Conservation (phyloP, 2,329 filamentous ascomycete species). For the Colletotrichum sp. region DNA sequence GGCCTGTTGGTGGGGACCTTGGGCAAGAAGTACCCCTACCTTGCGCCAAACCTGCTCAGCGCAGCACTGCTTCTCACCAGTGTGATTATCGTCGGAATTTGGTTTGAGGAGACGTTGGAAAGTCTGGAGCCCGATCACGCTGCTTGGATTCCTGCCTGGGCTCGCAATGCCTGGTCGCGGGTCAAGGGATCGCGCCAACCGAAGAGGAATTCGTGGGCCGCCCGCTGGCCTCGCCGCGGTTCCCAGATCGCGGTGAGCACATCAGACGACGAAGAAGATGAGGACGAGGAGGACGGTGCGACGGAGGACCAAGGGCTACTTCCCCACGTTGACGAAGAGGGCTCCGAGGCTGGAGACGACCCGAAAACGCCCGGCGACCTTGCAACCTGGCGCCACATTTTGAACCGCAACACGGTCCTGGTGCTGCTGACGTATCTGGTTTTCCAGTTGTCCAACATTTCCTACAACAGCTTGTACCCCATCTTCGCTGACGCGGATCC, state of each 20-base stretch:
- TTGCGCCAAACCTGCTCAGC: slow-evolving; percentile 81
- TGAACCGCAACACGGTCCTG: slow-evolving; percentile 82
- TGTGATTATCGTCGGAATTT: slow-evolving; percentile 75
- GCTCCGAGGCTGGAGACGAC: slow-evolving; percentile 52
- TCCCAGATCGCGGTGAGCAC: slow-evolving; percentile 19
- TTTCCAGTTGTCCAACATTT: slow-evolving; percentile 92
- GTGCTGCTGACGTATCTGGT: slow-evolving; percentile 87
- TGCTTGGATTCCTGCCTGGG: slow-evolving; percentile 36
- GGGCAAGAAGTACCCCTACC: slow-evolving; percentile 74
- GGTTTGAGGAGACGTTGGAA: slow-evolving; percentile 88
- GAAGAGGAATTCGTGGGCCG: slow-evolving; percentile 38
- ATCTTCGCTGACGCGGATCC: slow-evolving; percentile 81
- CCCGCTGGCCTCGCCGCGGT: slow-evolving; percentile 39
- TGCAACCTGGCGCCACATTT: slow-evolving; percentile 56
- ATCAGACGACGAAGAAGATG: slow-evolving; percentile 27
- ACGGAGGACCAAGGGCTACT: slow-evolving; percentile 26
- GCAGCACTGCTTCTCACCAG: slow-evolving; percentile 75
- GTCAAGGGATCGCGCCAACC: slow-evolving; percentile 22
- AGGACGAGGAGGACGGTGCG: slow-evolving; percentile 7
- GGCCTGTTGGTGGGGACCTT: slow-evolving; percentile 76
- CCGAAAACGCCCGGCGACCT: slow-evolving; percentile 58
- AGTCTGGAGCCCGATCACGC: slow-evolving; percentile 33
- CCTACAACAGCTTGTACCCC: slow-evolving; percentile 93
- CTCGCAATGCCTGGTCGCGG: slow-evolving; percentile 34
- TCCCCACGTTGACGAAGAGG: slow-evolving; percentile 35